Evolutionary conservation across 2,329 filamentous ascomycete species (phyloP).

Genomic region (Alternaria triticimaculans): DNA sequence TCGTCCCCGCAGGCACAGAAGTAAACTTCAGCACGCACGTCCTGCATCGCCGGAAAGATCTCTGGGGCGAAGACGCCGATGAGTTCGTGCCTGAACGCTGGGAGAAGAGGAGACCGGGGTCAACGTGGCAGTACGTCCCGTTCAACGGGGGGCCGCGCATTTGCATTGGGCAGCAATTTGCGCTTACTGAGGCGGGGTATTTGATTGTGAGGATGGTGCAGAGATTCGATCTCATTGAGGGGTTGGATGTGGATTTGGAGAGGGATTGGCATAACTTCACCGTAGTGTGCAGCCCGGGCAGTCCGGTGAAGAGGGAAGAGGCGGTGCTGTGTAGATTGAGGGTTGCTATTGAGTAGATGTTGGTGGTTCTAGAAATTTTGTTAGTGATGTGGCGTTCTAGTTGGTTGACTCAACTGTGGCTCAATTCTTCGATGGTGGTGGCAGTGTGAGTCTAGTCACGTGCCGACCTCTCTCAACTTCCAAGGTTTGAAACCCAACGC

Average conservation of each 20-base stretch:
- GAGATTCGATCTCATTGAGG: slow-evolving; percentile 3
- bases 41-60: slow-evolving; percentile 28
- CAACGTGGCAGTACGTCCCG: slow-evolving; percentile 29
- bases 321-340: slow-evolving; percentile 5
- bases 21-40: slow-evolving; percentile 18
- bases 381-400: no score
- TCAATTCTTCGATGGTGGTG: background rate
- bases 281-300: slow-evolving; percentile 6
- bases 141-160: slow-evolving; percentile 36
- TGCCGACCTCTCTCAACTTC: no score
- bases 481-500: no score
- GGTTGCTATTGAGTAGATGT: background rate
- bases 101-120: slow-evolving; percentile 13
- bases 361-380: no score
- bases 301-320: background rate
- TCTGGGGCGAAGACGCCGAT: slow-evolving; percentile 31
- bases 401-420: background rate
- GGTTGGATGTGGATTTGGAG: slow-evolving; percentile 4
- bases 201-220: slow-evolving; percentile 6
- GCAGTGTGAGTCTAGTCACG: background rate
- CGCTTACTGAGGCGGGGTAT: slow-evolving; percentile 24
- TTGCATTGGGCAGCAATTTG: slow-evolving; percentile 28
- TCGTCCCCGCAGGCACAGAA: slow-evolving; percentile 22
- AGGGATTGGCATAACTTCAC: slow-evolving; percentile 12
- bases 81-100: slow-evolving; percentile 33